phyloP scores from a whole-genome alignment of 2,329 filamentous ascomycete species.

The Ascosphaera pollenicola region DNA sequence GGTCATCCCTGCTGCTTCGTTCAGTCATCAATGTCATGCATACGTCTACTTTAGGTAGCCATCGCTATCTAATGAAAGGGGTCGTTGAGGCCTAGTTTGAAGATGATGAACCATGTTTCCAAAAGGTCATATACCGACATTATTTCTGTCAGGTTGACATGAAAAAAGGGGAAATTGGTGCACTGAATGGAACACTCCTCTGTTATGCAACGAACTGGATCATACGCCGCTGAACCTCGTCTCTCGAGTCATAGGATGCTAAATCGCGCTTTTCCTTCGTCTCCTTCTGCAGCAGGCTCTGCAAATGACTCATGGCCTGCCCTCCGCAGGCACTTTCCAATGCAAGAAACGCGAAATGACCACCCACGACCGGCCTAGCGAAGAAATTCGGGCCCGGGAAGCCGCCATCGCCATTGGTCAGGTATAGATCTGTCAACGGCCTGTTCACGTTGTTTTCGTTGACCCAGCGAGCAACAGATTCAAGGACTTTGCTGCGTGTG shows the following conservation, averaged over 20 bases:
- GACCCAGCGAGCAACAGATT: conserved; percentile 56
- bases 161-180: too few species aligned
- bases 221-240: not conserved
- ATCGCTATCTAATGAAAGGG: too few species aligned
- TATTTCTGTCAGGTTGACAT: too few species aligned
- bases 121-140: too few species aligned
- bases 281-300: conserved; percentile 14
- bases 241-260: not conserved
- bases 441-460: conserved; percentile 62
- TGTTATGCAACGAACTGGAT: too few species aligned
- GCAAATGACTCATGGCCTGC: conserved; percentile 35
- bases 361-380: conserved; percentile 63
- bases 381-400: conserved; percentile 59
- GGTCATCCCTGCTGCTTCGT: too few species aligned
- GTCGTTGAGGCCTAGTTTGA: too few species aligned
- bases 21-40: too few species aligned
- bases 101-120: too few species aligned
- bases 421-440: conserved; percentile 62
- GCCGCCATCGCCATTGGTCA: conserved; percentile 54
- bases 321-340: conserved; percentile 59
- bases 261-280: conserved; percentile 10
- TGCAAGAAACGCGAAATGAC: conserved; percentile 70
- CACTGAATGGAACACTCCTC: too few species aligned
- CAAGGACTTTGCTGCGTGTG: conserved; percentile 48
- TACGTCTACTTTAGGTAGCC: too few species aligned